Evolutionary conservation across 2,329 filamentous ascomycete genomes (phyloP), one percentile per base, ranked within the genome.

Genomic region (Fusarium falciforme): DNA sequence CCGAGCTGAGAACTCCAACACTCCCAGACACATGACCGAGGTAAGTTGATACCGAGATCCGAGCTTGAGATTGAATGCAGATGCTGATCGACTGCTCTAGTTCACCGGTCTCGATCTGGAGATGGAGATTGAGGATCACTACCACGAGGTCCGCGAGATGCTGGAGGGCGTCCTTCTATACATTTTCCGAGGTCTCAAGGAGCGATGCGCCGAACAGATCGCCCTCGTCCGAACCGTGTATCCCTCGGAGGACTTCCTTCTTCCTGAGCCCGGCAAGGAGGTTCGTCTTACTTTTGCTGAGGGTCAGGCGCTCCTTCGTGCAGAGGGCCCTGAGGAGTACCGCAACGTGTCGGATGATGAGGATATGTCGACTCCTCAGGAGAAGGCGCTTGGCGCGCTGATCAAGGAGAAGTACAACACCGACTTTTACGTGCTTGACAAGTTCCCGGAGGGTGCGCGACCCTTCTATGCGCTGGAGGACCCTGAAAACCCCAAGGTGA

Each of bases 341-440:
- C 83, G 83, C 75, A 90, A 95, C 77, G 91, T 95, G 36, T 85
- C 85, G 38, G 93, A 96, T 80, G 91, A 93, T 71, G 93, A 96
- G 80, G 94, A 96, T 79, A 91, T 96, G 87, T 89, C 85, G 80
- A 96, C 93, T 0, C 91, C 93, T 0, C 92, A 96, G 80, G 94
- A 96, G 83, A 95, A 95, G 85, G 93, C 93, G n/a, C 91, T 98
- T 10, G 96, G 96, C 67, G 92, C 91, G 29, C 88, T 98, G 57
- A 91, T 98, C 75, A 92, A 94, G 66, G 89, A 94, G 78, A 98
- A 98, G 85, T 98, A 93, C 88, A 90, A 93, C 81, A 96, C 95
- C 69, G 96, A 99, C 85, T 98, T 98, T 86, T 98, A 98, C 86
- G 92, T 97, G 25, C 89, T 99, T 72, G 96, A 98, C 87, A 96